Evolutionary conservation across 805 yeast species (phyloP).

Genomic region (Kurtzmaniella cleridarum): DNA sequence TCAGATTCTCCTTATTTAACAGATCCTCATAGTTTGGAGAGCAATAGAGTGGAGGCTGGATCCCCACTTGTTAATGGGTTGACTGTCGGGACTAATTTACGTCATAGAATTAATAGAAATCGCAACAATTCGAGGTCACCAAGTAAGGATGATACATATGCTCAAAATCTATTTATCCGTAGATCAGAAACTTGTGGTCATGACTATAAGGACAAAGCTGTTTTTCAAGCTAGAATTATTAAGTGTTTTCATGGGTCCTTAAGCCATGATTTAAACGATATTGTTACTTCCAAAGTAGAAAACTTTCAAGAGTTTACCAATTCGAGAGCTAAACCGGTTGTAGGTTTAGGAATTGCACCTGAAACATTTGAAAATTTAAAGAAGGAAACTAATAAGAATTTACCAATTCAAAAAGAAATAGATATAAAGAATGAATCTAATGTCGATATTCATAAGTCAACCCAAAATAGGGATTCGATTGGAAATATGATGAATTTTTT

Average conservation of each 20-base stretch:
- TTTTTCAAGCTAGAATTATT: conserved; percentile 7
- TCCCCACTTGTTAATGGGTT: conserved; percentile 32
- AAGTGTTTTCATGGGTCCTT: conserved; percentile 19
- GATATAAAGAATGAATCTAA: too few relatives aligned
- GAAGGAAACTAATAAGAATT: neutral
- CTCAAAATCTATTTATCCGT: conserved; percentile 14
- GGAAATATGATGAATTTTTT: too few relatives aligned
- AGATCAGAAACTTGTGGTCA: conserved; percentile 3
- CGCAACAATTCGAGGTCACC: neutral
- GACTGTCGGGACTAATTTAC: conserved; percentile 22
- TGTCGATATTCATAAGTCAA: too few relatives aligned
- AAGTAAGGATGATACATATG: conserved; percentile 1
- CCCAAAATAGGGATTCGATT: too few relatives aligned
- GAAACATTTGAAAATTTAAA: neutral
- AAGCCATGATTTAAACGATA: conserved; percentile 15
- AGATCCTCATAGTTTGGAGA: conserved; percentile 3
- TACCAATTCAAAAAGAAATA: too few relatives aligned
- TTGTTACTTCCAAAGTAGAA: conserved; percentile 10
- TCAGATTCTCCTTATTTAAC: neutral
- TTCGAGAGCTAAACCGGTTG: neutral
- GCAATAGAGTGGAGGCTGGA: conserved; percentile 20
- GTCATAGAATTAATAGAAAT: conserved; percentile 11
- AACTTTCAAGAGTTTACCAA: conserved; percentile 10
- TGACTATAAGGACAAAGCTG: conserved; percentile 3
- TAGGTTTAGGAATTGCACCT: conserved; percentile 2